Base-by-base conservation (phyloP, 2,329 filamentous ascomycete species). In the Teratosphaeria epicoccoides region DNA sequence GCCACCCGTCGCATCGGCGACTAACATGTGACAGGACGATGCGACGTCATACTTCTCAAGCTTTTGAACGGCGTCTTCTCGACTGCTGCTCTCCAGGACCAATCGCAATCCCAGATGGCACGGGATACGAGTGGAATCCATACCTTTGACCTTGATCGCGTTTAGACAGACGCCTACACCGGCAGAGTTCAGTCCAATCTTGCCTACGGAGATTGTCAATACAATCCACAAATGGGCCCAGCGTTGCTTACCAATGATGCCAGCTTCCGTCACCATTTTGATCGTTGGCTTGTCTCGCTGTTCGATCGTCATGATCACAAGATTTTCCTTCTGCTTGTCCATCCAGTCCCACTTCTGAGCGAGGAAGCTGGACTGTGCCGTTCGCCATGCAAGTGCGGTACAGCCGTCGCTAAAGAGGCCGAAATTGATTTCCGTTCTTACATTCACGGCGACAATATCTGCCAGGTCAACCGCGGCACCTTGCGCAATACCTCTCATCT, bases 271-370 rank as follows among this genome's bases (percentile, higher is more conserved):
- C 22, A 82, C 69, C 69, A 79, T 80, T 14, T 74, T 64, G 52
- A 82, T 74, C 1, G 67, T 67, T 0, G 78, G 77, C 24, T 73
- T 73, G 6, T 55, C 70, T 1, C 61, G 55, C 46, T 75, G 72
- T 0, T 63, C 61, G 47, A 80, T 74, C 33, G 71, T 71, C 17
- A 74, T 70, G 26, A 74, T 58, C 46, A 80, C 63, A 0, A 81
- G 66, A 55, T 80, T 79, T 10, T 65, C 57, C 20, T 71, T 71
- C 52, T 83, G 77, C 12, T 62, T 68, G 24, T 49, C 47, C 52
- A 73, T 72, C 80, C 81, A 84, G 57, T 82, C 78, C 79, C 79
- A 83, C 51, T 81, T 82, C 65, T 82, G 79, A 1, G 70, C 72
- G 4, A 82, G 62, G 52, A 73, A 75, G 20, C 67, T 68, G 1